These are phyloP conservation scores for Yamadazyma phyllophila DNA, from an alignment of 805 yeast species.

Conservation along the genomic window DNA sequence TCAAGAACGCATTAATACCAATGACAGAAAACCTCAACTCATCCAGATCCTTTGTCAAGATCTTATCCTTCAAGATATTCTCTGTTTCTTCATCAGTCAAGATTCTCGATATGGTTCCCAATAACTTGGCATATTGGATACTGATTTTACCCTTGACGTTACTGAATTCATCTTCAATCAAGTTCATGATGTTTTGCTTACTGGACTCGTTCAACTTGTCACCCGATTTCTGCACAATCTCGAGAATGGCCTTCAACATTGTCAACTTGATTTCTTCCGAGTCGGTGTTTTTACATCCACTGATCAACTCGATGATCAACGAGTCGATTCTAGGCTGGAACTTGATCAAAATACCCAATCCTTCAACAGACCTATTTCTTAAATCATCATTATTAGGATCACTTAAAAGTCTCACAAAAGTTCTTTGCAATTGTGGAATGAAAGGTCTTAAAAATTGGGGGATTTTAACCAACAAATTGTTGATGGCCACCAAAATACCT, in stretches of 20 bases:
- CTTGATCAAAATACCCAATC: slow-evolving; percentile 82
- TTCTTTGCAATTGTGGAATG: slow-evolving; percentile 95
- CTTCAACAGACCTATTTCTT: slow-evolving; percentile 83
- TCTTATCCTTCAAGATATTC: slow-evolving; percentile 57
- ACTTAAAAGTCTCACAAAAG: slow-evolving; percentile 86
- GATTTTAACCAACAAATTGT: slow-evolving; percentile 71
- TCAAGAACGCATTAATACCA: slow-evolving; percentile 75
- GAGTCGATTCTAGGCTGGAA: slow-evolving; percentile 95
- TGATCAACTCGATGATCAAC: slow-evolving; percentile 75
- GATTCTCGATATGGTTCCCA: slow-evolving; percentile 74
- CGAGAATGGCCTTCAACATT: slow-evolving; percentile 79
- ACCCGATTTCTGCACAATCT: slow-evolving; percentile 80
- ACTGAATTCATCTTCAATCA: slow-evolving; percentile 70
- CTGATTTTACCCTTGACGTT: slow-evolving; percentile 56
- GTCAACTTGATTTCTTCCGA: slow-evolving; percentile 77
- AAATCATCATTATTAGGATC: slow-evolving; percentile 73
- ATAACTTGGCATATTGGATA: slow-evolving; percentile 71
- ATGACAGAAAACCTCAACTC: slow-evolving; percentile 58
- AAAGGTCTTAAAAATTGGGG: slow-evolving; percentile 93
- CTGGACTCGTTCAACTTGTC: slow-evolving; percentile 71
- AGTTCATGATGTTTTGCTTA: slow-evolving; percentile 60
- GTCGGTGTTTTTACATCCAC: slow-evolving; percentile 67
- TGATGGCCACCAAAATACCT: slow-evolving; percentile 85
- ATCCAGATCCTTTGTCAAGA: slow-evolving; percentile 47
- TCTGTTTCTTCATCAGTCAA: slow-evolving; percentile 63